Percentiles rank a stretch among this genome's conserved stretches.
phyloP scores from a whole-genome alignment of 805 yeast species.

The Schwanniomyces occidentalis region DNA sequence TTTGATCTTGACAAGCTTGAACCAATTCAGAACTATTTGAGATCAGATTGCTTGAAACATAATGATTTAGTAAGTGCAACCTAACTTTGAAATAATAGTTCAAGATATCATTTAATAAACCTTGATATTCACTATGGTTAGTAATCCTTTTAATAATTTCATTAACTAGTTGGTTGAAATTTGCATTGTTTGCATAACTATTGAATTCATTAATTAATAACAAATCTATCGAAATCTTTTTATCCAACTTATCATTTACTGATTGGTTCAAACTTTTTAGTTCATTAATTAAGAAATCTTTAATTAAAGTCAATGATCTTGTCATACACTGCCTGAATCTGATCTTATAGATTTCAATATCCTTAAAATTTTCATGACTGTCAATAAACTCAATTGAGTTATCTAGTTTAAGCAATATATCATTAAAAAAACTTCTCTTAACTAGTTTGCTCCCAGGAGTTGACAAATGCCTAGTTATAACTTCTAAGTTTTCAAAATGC shows the following conservation, averaged over 20 bases:
- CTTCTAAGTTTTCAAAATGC: constrained; percentile 70
- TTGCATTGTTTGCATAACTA: constrained; percentile 16
- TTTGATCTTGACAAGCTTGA: constrained; percentile 60
- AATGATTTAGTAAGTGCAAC: constrained; percentile 44
- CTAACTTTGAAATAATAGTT: constrained; percentile 64
- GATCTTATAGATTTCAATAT: constrained; percentile 64
- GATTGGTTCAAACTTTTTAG: constrained; percentile 33
- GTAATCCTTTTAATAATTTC: constrained; percentile 40
- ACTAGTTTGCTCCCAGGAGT: constrained; percentile 68
- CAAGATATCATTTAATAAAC: constrained; percentile 66
- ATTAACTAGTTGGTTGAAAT: constrained; percentile 32
- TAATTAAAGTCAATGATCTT: constrained; percentile 71
- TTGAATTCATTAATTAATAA: constrained; percentile 64
- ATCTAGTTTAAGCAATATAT: constrained; percentile 58
- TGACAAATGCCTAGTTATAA: constrained; percentile 66
- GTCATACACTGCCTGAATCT: constrained; percentile 83
- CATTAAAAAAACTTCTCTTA: constrained; percentile 43
- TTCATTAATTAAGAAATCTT: constrained; percentile 59
- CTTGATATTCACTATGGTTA: constrained; percentile 56
- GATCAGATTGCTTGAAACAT: constrained; percentile 27
- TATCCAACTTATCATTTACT: constrained; percentile 8
- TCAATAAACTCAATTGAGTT: constrained; percentile 58
- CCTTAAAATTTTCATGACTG: constrained; percentile 55
- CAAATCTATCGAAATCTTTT: constrained; percentile 54
- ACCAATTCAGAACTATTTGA: constrained; percentile 41